These are phyloP conservation scores for Rhodomyrtus tomentosa DNA, from an alignment of 345 rosid species.

Conservation along the genomic window DNA sequence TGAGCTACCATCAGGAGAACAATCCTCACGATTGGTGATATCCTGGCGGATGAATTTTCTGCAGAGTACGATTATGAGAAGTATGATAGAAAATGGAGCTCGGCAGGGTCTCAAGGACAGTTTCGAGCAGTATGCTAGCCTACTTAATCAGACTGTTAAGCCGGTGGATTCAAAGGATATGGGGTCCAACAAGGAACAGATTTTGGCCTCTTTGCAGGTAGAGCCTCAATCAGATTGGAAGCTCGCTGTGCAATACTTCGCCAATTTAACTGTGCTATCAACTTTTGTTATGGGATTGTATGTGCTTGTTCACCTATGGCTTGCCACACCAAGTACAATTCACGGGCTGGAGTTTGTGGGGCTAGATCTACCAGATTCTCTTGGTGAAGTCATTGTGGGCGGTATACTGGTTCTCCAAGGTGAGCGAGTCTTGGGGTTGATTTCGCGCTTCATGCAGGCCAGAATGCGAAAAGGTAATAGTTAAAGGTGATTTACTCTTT, in stretches of 20 bases:
- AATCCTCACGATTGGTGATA: conserved; percentile 61
- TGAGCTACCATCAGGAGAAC: conserved; percentile 67
- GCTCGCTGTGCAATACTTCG: conserved; percentile 72
- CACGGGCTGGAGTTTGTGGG: conserved; percentile 93
- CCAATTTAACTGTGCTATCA: conserved; percentile 71
- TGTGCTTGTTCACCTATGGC: conserved; percentile 60
- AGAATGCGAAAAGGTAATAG: conserved; percentile 67
- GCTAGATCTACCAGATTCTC: conserved; percentile 89
- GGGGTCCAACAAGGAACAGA: conserved; percentile 74
- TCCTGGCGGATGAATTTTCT: conserved; percentile 87
- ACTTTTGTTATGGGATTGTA: conserved; percentile 57
- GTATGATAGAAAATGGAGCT: conserved; percentile 94
- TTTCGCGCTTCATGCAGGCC: conserved; percentile 87
- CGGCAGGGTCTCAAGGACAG: conserved; percentile 76
- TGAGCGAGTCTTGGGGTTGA: conserved; percentile 43
- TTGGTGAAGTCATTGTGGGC: conserved; percentile 78
- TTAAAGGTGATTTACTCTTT: background rate
- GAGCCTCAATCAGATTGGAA: conserved; percentile 85
- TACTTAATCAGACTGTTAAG: conserved; percentile 58
- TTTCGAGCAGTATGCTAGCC: conserved; percentile 49
- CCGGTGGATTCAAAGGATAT: conserved; percentile 73
- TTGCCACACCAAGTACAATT: conserved; percentile 46
- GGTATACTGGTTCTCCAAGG: conserved; percentile 77
- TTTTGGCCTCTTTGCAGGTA: conserved; percentile 69
- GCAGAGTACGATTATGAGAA: conserved; percentile 89